Evolutionary conservation across 2,329 filamentous ascomycete species (phyloP), one percentile per base, ranked within the genome.

Genomic region (Periconia macrospinosa): DNA sequence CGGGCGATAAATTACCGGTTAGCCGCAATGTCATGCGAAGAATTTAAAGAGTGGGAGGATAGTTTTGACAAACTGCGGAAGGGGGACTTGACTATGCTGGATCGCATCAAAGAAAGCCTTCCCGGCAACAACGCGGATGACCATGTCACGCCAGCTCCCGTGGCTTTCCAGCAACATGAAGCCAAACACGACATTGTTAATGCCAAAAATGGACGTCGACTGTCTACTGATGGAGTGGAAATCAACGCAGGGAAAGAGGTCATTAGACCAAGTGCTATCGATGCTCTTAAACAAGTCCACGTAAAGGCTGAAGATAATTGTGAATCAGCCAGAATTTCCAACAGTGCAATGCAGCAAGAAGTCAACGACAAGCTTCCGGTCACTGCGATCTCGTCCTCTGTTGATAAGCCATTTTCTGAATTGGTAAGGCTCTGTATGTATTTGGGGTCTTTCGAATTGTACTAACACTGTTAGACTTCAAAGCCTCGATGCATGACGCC

Each of bases 61-160:
- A 61, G 60, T 18, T 54, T 63, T 15, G 15, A 53, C 2, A 65
- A 57, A 30, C 56, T 69, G 2, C 30, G 45, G 1, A 17, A 46
- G 15, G 65, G 67, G 3, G 61, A 70, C 30, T n/a, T 55, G 1
- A 53, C 20, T 0, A 68, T 69, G 57, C 45, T 70, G 1, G 42
- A 54, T 2, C 58, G 62, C 3, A n/a, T 42, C 2, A 27, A 45
- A 13, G 6, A 20, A 7, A 6, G 8, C 15, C 6, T 23, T 10
- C 5, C 42, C n/a, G 7, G 19, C 20, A 19, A 27, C 14, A 20
- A 35, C 19, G 35, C 40, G 8, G 35, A 33, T 30, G 7, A 20
- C 11, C 43, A 48, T 6, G 20, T 44, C 0, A 62, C 56, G 5
- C 55, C 57, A 5, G 53, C 57, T 1, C 56, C 59, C 10, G 11